A percentile compares a stretch with the other conserved stretches of the same genome.
Evolutionary conservation across 345 rosid species (phyloP).

Genomic region (Camelina hispida): DNA sequence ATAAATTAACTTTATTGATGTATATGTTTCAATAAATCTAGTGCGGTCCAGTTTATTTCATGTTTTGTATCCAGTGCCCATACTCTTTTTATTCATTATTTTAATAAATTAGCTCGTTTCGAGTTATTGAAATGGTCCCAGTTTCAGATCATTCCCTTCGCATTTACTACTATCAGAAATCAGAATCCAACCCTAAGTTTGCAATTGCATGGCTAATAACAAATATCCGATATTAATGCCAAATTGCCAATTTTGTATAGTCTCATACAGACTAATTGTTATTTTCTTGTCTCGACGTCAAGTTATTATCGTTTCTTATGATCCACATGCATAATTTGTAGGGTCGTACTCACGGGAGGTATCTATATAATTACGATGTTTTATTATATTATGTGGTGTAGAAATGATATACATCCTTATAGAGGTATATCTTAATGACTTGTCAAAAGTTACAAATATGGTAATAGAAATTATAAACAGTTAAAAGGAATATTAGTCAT

Average conservation of each 20-base stretch:
- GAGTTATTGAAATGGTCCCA: constrained; percentile 41
- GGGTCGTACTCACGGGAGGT: constrained; percentile 23
- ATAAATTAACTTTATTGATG: background rate
- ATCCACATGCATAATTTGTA: constrained; percentile 35
- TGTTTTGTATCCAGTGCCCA: constrained; percentile 26
- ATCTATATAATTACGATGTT: constrained; percentile 24
- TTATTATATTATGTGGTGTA: constrained; percentile 32
- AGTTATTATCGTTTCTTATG: constrained; percentile 26
- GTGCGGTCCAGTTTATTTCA: constrained; percentile 11
- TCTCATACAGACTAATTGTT: constrained; percentile 24
- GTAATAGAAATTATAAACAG: background rate
- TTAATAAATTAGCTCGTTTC: constrained; percentile 5
- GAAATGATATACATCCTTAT: background rate
- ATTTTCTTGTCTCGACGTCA: constrained; percentile 7
- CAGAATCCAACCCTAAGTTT: constrained; percentile 35
- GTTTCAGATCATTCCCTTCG: constrained; percentile 41
- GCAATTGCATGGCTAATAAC: constrained; percentile 42
- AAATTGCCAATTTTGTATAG: constrained; percentile 23
- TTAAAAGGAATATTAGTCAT: too few relatives aligned
- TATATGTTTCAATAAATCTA: background rate
- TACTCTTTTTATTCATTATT: constrained; percentile 18
- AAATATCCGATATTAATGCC: constrained; percentile 17
- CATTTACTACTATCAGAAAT: constrained; percentile 38
- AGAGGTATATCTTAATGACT: background rate
- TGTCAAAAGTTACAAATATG: constrained; percentile 14